Base-by-base conservation (phyloP, 176 grass and related monocot genomes). In the Bolboschoenus planiculmis region DNA sequence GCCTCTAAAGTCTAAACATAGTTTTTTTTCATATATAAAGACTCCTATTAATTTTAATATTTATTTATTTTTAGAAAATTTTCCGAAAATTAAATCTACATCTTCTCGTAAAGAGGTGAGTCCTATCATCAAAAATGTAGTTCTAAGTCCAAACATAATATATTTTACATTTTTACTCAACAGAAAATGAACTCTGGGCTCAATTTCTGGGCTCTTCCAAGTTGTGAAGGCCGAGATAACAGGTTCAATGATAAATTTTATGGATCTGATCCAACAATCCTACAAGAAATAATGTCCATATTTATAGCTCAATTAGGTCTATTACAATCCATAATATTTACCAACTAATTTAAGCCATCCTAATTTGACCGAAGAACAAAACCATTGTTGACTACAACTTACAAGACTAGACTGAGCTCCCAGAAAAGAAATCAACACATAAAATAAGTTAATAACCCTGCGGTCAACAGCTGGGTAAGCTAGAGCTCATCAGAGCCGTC, bases 321-420 rank as follows among this genome's bases (percentile, higher is more conserved):
- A 74, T 3, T 72, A 9, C 13, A 46, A 47, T 74, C 23, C 63
- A 2, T 72, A 72, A 24, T 24, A 60, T 27, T 29, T 74, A 26
- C 39, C 8, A 48, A 47, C 23, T 29, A 27, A 47, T 29, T 47
- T 47, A 51, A 10, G 46, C 72, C 44, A 16, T 30, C 44, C 72
- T 77, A 20, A 33, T 53, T 77, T 77, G 72, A 77, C 72, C 72
- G 46, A 53, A 53, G 72, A 51, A 77, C 46, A 76, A 18, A 76
- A 2, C 16, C 13, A 51, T 31, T 53, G 26, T 62, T 62, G 59
- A 31, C 26, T 59, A 30, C 26, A 13, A 29, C 4, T n/a, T 48
- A 29, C 7, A 48, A 21, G 70, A 48, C 42, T 16, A 30, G 26
- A 29, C 43, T 75, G 21, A 75, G 24, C 42, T 30, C 27, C 0